Evolutionary conservation across 1,284 basidiomycete species (phyloP).

Genomic region (Athelia sp.): DNA sequence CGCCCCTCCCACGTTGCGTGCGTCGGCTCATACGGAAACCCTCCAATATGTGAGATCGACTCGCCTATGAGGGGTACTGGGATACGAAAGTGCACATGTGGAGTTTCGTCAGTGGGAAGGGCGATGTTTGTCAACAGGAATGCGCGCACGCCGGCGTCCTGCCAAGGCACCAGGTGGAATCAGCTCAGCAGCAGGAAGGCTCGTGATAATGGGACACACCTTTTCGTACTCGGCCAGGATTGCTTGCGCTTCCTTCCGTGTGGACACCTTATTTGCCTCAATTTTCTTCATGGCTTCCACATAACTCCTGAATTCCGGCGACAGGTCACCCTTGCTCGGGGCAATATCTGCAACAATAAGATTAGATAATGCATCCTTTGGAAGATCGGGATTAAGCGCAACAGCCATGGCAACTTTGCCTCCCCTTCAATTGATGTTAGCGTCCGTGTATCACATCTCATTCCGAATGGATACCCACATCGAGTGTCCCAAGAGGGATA

Average conservation of each 20-base stretch:
- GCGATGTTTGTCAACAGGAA: slow-evolving; percentile 84
- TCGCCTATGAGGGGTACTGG: slow-evolving; percentile 64
- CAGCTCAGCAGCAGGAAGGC: slow-evolving; percentile 5
- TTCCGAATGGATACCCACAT: slow-evolving; percentile 56
- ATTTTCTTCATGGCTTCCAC: slow-evolving; percentile 69
- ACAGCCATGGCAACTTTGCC: slow-evolving; percentile 84
- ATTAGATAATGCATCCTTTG: slow-evolving; percentile 43
- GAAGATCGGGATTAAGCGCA: slow-evolving; percentile 54
- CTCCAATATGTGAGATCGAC: slow-evolving; percentile 63
- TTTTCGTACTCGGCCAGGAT: slow-evolving; percentile 61
- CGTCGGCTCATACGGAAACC: slow-evolving; percentile 66
- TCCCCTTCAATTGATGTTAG: slow-evolving; percentile 47
- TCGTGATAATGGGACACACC: slow-evolving; percentile 27
- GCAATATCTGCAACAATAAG: slow-evolving; percentile 83
- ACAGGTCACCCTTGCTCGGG: slow-evolving; percentile 58
- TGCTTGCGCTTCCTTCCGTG: slow-evolving; percentile 60
- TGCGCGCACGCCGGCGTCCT: slow-evolving; percentile 68
- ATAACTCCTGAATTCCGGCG: slow-evolving; percentile 63
- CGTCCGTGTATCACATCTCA: not conserved
- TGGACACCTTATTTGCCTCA: slow-evolving; percentile 45
- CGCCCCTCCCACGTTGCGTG: slow-evolving; percentile 56
- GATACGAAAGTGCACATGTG: slow-evolving; percentile 59
- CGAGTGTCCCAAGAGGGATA: slow-evolving; percentile 79
- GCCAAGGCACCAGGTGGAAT: too few relatives aligned
- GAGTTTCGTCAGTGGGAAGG: slow-evolving; percentile 22